A percentile compares a stretch with the other conserved stretches of the same genome.
These are phyloP conservation scores for Beauveria sp. DNA, from an alignment of 2,329 filamentous ascomycete species.

Conservation along the genomic window DNA sequence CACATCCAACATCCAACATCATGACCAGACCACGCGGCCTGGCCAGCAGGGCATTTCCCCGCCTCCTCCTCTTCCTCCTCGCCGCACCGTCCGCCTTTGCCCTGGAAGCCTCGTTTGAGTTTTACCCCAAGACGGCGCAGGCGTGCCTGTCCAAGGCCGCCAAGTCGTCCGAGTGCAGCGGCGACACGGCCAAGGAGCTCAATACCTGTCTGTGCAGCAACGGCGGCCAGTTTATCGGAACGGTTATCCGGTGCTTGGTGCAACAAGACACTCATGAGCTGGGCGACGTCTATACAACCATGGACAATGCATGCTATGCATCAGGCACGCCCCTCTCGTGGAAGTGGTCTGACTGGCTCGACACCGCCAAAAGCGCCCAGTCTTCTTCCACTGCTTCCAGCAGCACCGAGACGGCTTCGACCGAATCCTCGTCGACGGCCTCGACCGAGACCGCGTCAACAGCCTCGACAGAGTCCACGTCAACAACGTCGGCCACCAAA, in stretches of 20 bases:
- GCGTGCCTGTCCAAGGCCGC: slow-evolving; percentile 32
- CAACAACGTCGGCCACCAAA: too few relatives aligned
- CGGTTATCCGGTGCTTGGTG: slow-evolving; percentile 34
- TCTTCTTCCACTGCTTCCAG: not conserved
- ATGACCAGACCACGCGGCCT: not conserved
- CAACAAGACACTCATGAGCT: slow-evolving; percentile 25
- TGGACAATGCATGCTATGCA: slow-evolving; percentile 31
- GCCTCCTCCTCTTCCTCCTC: not conserved
- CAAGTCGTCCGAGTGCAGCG: slow-evolving; percentile 28
- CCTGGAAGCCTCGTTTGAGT: slow-evolving; percentile 32
- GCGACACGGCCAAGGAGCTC: slow-evolving; percentile 26
- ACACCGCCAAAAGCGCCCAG: slow-evolving; percentile 5
- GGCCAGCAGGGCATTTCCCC: not conserved
- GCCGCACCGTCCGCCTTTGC: slow-evolving; percentile 10
- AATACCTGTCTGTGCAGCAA: slow-evolving; percentile 40
- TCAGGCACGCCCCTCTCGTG: slow-evolving; percentile 30
- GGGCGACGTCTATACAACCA: slow-evolving; percentile 30
- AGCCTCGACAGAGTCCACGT: slow-evolving; percentile 9
- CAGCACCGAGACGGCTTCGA: slow-evolving; percentile 7
- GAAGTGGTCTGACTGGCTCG: slow-evolving; percentile 22
- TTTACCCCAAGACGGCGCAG: slow-evolving; percentile 34
- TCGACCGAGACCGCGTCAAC: slow-evolving; percentile 11
- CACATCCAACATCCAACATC: not conserved
- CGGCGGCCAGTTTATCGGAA: slow-evolving; percentile 36
- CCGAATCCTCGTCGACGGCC: slow-evolving; percentile 11